Percentiles rank a stretch among this genome's conserved stretches.
These are phyloP conservation scores for Aristolochia fimbriata DNA, from an alignment of 164 flowering plant genomes.

Conservation along the genomic window DNA sequence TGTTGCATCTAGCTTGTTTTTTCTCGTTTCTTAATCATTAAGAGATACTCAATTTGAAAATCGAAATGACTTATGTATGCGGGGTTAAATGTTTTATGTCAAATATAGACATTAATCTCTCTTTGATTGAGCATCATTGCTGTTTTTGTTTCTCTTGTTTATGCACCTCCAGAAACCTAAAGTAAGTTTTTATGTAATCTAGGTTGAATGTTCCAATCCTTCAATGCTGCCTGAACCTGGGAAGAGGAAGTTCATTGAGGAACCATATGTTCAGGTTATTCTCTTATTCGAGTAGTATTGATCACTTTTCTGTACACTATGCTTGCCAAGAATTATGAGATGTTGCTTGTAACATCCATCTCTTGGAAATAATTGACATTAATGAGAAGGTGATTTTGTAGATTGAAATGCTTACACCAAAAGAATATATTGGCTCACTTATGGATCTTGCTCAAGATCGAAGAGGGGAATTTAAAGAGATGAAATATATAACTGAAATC, in stretches of 20 bases:
- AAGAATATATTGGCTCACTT: slow-evolving; percentile 86
- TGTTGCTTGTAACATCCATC: not conserved
- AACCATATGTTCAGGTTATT: slow-evolving; percentile 85
- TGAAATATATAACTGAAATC: slow-evolving; percentile 78
- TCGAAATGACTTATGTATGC: no score
- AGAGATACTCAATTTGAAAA: no score
- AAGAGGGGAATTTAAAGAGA: slow-evolving; percentile 86
- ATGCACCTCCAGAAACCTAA: not conserved
- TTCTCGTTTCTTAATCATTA: no score
- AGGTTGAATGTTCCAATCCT: slow-evolving; percentile 98
- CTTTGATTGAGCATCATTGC: not conserved
- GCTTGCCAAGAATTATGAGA: not conserved
- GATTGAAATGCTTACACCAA: slow-evolving; percentile 97
- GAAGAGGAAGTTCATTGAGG: slow-evolving; percentile 69
- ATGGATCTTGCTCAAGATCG: slow-evolving; percentile 97
- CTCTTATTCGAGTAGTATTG: slow-evolving; percentile 1
- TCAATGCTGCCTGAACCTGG: slow-evolving; percentile 91
- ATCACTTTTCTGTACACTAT: not conserved
- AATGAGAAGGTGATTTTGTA: slow-evolving; percentile 14
- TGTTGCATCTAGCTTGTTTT: no score
- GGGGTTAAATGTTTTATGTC: no score
- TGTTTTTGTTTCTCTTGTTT: not conserved
- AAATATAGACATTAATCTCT: no score
- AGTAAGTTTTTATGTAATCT: slow-evolving; percentile 9
- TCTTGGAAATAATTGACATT: not conserved